Evolutionary conservation across 169 alveolate species (phyloP).

Genomic region (Neospora caninum): DNA sequence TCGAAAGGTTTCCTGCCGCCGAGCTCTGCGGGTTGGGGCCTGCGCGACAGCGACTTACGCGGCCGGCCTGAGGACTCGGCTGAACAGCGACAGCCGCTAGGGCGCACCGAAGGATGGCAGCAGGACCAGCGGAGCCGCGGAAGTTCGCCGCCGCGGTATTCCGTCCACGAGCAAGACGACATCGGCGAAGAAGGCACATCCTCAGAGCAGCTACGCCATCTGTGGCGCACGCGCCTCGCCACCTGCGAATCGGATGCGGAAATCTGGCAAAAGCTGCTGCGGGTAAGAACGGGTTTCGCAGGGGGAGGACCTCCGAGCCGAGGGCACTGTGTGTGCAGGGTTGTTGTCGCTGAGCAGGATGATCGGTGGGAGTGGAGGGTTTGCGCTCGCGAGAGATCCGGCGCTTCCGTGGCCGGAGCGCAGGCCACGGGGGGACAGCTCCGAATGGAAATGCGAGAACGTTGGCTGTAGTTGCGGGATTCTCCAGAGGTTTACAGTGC

Average conservation of each 20-base stretch:
- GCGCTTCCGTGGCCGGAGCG: no score
- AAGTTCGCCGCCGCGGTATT: not conserved
- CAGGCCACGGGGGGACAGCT: no score
- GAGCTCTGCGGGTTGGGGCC: not conserved
- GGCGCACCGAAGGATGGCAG: no score
- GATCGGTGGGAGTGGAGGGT: no score
- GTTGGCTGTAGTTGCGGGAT: no score
- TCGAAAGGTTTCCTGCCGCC: not conserved
- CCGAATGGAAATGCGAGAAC: no score
- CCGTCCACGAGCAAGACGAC: not conserved
- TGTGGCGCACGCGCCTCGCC: slow-evolving; percentile 38
- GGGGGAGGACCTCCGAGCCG: no score
- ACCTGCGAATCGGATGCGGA: slow-evolving; percentile 22
- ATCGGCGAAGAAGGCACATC: not conserved
- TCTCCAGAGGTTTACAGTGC: no score
- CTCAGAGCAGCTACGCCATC: not conserved
- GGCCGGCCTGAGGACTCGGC: not conserved
- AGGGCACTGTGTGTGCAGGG: no score
- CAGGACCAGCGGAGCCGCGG: not conserved
- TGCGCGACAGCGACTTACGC: not conserved
- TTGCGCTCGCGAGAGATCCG: no score
- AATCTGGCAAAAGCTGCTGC: not conserved
- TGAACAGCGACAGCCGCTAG: no score
- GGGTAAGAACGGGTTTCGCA: not conserved
- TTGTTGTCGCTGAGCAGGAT: no score